phyloP scores from a whole-genome alignment of 1,284 basidiomycete species.

The Leucoagaricus sp. region DNA sequence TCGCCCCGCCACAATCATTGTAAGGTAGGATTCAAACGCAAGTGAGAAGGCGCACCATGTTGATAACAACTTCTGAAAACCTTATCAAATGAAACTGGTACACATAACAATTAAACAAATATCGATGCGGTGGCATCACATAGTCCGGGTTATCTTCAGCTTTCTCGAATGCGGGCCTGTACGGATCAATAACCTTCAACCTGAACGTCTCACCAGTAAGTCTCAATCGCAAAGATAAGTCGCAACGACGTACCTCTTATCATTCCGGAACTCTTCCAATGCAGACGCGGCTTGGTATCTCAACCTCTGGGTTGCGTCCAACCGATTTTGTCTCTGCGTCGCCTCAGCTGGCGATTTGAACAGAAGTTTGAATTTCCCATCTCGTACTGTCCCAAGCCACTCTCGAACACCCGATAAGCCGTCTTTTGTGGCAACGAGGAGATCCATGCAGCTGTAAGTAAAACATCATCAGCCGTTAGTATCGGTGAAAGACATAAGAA shows the following conservation, averaged over 20 bases:
- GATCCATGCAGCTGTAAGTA: conserved; percentile 46
- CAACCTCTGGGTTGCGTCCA: conserved; percentile 40
- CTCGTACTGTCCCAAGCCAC: conserved; percentile 53
- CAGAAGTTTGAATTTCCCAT: conserved; percentile 42
- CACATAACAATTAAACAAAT: conserved; percentile 68
- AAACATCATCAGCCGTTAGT: neutral
- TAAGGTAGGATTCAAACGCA: neutral
- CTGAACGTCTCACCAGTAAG: conserved; percentile 33
- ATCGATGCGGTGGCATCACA: conserved; percentile 55
- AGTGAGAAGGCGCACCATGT: conserved; percentile 39
- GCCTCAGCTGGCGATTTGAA: conserved; percentile 28
- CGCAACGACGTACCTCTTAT: conserved; percentile 47
- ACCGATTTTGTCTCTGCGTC: conserved; percentile 34
- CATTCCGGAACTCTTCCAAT: conserved; percentile 50
- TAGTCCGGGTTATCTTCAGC: conserved; percentile 34
- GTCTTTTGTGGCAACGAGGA: conserved; percentile 50
- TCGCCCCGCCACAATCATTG: neutral
- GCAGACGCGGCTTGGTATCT: conserved; percentile 39
- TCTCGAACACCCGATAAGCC: conserved; percentile 48
- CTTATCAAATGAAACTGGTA: conserved; percentile 75
- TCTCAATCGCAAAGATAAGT: neutral
- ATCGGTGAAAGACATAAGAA: neutral
- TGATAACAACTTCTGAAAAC: conserved; percentile 47
- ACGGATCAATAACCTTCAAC: conserved; percentile 69
- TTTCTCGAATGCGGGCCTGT: conserved; percentile 57